Evolutionary conservation across 495 filamentous ascomycete species (phyloP).

Genomic region (Melanomma pulvis-pyrius): DNA sequence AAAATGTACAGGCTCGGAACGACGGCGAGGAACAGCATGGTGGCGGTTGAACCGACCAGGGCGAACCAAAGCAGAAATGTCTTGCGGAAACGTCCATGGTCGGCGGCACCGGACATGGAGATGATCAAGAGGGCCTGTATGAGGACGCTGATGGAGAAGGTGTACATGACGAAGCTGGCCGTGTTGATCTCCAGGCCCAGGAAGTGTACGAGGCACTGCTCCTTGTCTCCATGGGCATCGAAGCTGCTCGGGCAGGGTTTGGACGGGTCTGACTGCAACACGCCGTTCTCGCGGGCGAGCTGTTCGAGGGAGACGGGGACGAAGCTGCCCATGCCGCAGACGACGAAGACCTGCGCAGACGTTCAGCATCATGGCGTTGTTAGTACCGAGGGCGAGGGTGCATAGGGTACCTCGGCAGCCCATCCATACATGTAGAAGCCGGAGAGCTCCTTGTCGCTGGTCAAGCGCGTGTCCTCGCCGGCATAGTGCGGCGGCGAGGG

Average conservation of each 20-base stretch:
- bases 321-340: constrained; percentile 89
- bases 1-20: constrained; percentile 73
- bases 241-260: constrained; percentile 68
- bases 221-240: constrained; percentile 41
- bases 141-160: constrained; percentile 88
- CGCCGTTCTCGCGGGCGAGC: constrained; percentile 86
- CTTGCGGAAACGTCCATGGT: constrained; percentile 93
- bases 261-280: constrained; percentile 72
- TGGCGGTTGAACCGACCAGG: constrained; percentile 74
- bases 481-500: constrained; percentile 58
- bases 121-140: constrained; percentile 88
- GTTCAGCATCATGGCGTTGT: neutral
- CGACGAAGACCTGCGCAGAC: constrained; percentile 69
- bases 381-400: neutral
- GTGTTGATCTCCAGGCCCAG: constrained; percentile 89
- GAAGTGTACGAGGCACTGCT: constrained; percentile 81
- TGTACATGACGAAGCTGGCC: constrained; percentile 97
- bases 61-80: constrained; percentile 81
- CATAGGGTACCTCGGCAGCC: constrained; percentile 71
- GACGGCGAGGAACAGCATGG: constrained; percentile 87
- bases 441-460: constrained; percentile 81
- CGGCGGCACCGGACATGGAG: constrained; percentile 92
- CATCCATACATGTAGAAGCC: constrained; percentile 98
- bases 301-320: constrained; percentile 96
- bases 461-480: constrained; percentile 85